Percentiles rank a stretch among this genome's conserved stretches.
phyloP scores from a whole-genome alignment of 495 filamentous ascomycete genomes.

The Penicillium taxi region DNA sequence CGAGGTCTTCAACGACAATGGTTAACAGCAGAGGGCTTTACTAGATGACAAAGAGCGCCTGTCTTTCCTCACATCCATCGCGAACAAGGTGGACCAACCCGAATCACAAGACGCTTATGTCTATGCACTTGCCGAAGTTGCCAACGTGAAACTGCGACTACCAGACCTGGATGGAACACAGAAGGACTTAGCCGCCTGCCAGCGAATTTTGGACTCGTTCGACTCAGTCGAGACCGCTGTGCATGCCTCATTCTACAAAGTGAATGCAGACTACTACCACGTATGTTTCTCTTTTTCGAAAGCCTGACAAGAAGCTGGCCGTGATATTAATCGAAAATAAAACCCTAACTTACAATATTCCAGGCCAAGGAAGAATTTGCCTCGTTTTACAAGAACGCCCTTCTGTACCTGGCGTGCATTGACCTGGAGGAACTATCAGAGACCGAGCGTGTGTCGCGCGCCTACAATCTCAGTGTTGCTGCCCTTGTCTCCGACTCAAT shows the following conservation, averaged over 20 bases:
- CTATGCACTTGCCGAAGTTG: slow-evolving; percentile 85
- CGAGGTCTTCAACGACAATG: background rate
- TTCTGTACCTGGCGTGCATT: slow-evolving; percentile 97
- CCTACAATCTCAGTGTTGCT: slow-evolving; percentile 87
- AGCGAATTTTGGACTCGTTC: slow-evolving; percentile 81
- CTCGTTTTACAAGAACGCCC: slow-evolving; percentile 91
- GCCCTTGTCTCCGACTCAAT: slow-evolving; percentile 88
- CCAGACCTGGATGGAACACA: slow-evolving; percentile 66
- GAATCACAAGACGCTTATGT: slow-evolving; percentile 95
- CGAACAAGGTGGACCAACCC: slow-evolving; percentile 81
- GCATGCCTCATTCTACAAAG: slow-evolving; percentile 92
- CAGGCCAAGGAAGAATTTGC: slow-evolving; percentile 82
- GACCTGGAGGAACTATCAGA: slow-evolving; percentile 64
- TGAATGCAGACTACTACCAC: slow-evolving; percentile 92
- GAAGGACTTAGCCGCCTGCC: slow-evolving; percentile 77
- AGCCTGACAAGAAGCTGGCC: background rate
- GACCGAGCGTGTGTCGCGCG: slow-evolving; percentile 66
- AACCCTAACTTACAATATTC: slow-evolving; percentile 1
- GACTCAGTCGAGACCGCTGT: slow-evolving; percentile 95
- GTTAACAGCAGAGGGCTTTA: slow-evolving; percentile 1
- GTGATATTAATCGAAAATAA: slow-evolving; percentile 1
- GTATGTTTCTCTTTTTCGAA: slow-evolving; percentile 26
- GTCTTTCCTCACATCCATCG: slow-evolving; percentile 74
- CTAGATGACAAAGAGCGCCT: slow-evolving; percentile 86
- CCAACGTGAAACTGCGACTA: slow-evolving; percentile 75